Evolutionary conservation across 2,329 filamentous ascomycete species (phyloP), one percentile per base, ranked within the genome.

Genomic region (Ambrosiella beaveri): DNA sequence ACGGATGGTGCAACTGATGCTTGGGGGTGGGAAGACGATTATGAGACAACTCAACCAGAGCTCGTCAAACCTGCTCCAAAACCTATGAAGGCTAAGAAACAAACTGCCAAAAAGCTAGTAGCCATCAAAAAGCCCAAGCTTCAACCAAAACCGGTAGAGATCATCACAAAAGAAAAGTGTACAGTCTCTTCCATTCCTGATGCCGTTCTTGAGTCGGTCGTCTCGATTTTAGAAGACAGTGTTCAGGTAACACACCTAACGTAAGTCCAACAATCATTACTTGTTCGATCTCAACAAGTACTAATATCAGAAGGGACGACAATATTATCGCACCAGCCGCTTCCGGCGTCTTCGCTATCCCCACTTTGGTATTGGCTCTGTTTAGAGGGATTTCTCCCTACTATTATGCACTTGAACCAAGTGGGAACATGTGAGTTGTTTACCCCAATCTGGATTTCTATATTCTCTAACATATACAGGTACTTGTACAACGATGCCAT

Each of bases 111-210:
- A n/a, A 54, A 54, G 52, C 54, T 57, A 61, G n/a, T 52, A 59
- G 39, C 36, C 58, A 38, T 61, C 65, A n/a, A 45, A 57, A 65
- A 38, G 49, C 64, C 6, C 64, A 69, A 37, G 57, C 62, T 3
- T 61, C 74, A 47, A 47, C 19, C 41, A 9, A 60, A 65, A 55
- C 73, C 74, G 7, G 75, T 81, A 58, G 85, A 93, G 66, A 72
- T 97, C 60, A 85, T 86, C 0, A 71, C 97, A 50, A 85, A 78
- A 61, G 93, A 98, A 70, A 86, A 79, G 1, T 98, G 95, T 68
- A 86, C 83, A 60, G 86, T 95, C 56, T 96, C 91, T 0, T 85
- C 86, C 1, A 85, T 96, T 68, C 91, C 93, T 0, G 84, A 88
- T 61, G 80, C 83, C 3, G 81, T 97, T 11, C 74, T 90, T 17